phyloP scores from a whole-genome alignment of 2,329 filamentous ascomycete species.

The Calonectria ilicicola region DNA sequence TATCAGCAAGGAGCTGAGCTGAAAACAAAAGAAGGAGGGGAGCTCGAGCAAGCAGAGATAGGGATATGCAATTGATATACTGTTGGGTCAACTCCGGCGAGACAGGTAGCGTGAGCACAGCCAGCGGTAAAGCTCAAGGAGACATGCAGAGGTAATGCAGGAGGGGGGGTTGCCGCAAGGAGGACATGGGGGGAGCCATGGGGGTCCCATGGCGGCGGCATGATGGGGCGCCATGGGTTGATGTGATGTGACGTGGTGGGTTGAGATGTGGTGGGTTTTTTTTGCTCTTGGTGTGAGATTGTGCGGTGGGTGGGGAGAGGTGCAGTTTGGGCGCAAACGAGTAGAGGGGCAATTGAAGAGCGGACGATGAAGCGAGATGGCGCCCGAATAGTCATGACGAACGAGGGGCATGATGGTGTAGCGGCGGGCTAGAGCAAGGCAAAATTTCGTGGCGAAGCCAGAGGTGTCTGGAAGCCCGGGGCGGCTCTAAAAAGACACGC shows the following conservation, averaged over 20 bases:
- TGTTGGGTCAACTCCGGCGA: constrained; percentile 16
- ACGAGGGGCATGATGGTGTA: neutral
- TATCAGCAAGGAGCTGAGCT: constrained; percentile 37
- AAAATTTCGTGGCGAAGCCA: neutral
- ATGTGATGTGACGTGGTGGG: constrained; percentile 46
- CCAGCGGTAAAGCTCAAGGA: constrained; percentile 18
- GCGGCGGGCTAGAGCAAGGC: neutral
- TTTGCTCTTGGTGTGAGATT: constrained; percentile 14
- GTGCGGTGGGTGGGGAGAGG: constrained; percentile 32
- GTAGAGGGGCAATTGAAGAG: neutral
- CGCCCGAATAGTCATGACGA: neutral
- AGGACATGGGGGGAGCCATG: constrained; percentile 34
- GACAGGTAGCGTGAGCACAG: constrained; percentile 11
- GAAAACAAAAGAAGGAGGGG: constrained; percentile 23
- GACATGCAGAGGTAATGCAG: constrained; percentile 33
- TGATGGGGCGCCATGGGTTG: constrained; percentile 39
- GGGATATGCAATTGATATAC: constrained; percentile 35
- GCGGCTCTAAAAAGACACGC: constrained; percentile 21
- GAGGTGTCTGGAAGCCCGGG: neutral
- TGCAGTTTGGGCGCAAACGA: constrained; percentile 4
- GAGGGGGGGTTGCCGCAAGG: constrained; percentile 30
- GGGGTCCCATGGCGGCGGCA: constrained; percentile 29
- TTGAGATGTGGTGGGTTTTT: constrained; percentile 41
- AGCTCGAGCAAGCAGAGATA: constrained; percentile 23
- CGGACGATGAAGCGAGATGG: neutral